Base-by-base conservation (phyloP, 352 stramenopile genomes). In the Phytophthora gonapodyides region DNA sequence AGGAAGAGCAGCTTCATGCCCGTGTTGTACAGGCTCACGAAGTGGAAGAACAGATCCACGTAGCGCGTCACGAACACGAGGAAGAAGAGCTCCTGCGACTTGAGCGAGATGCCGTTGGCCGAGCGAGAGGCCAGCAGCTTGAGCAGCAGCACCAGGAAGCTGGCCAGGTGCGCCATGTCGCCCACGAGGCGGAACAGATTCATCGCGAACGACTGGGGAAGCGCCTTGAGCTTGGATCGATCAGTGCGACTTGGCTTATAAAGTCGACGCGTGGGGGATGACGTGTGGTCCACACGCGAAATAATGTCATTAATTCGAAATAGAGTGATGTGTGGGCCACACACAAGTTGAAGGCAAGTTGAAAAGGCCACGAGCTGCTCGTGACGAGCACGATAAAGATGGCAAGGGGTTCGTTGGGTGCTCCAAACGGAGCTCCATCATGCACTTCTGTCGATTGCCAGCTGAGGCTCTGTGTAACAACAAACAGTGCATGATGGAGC, bases 1-100 rank as follows among this genome's bases (percentile, higher is more conserved):
- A 99, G 96, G 79, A 99, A 99, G 8, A 99, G 74, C 19, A 99
- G 64, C 78, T 99, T 99, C 97, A 99, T 99, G 45, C 89, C 63
- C 27, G 91, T 98, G 79, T 99, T 99, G 88, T 99, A 99, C 16
- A 99, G 44, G 53, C 88, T 94, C 73, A 97, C 86, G 58, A 90
- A 96, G 76, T 94, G 86, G 64, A 93, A 98, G 67, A 99, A 99
- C 7, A 99, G 82, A 65, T 99, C 98, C 48, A 99, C 71, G 82
- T 99, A 99, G 43, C 91, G 93, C 17, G 96, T 98, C 12, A 99
- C 65, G 69, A 99, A 99, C 33, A 99, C 97, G 10, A 99, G 67
- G 61, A 99, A 94, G 80, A 99, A 99, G 30, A 99, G 94, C 76
- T 99, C 97, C 73, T 99, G 97, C 46, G 97, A 98, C 80, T 99